Percentiles rank a stretch among this genome's conserved stretches.
Conservation (phyloP, 257 asterid genomes). For the Nicotiana obtusifolia region DNA sequence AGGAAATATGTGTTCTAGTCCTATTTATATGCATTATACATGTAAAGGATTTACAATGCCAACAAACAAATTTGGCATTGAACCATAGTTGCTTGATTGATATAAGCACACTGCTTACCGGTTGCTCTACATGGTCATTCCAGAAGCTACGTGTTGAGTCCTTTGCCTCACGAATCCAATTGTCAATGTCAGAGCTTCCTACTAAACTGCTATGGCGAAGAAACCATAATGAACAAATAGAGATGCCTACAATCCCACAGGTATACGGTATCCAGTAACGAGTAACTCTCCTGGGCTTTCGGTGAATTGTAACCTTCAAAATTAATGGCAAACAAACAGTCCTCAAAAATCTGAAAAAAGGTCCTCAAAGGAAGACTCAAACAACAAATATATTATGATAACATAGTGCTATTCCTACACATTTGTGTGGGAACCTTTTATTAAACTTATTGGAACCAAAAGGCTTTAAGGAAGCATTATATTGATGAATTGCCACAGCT, state of each 20-base stretch:
- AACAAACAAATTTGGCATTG: neutral
- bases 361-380: constrained; percentile 5
- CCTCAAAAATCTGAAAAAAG: neutral
- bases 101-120: constrained; percentile 45
- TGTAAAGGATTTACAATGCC: neutral
- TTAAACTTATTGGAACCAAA: too few relatives aligned
- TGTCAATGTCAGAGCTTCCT: constrained; percentile 98
- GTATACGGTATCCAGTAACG: constrained; percentile 83
- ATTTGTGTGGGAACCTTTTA: neutral
- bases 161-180: constrained; percentile 86
- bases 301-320: constrained; percentile 72
- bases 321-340: constrained; percentile 12
- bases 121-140: constrained; percentile 98
- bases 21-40: neutral
- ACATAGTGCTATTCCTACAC: neutral
- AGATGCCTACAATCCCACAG: constrained; percentile 71
- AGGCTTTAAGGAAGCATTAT: too few relatives aligned
- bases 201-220: constrained; percentile 90
- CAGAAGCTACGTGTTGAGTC: constrained; percentile 77
- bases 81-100: neutral
- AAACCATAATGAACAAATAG: constrained; percentile 83
- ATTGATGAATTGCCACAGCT: too few relatives aligned
- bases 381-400: neutral
- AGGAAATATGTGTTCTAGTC: neutral
- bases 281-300: constrained; percentile 71